Conservation (phyloP, 2,329 filamentous ascomycete genomes). For the Pezicula carpinea region DNA sequence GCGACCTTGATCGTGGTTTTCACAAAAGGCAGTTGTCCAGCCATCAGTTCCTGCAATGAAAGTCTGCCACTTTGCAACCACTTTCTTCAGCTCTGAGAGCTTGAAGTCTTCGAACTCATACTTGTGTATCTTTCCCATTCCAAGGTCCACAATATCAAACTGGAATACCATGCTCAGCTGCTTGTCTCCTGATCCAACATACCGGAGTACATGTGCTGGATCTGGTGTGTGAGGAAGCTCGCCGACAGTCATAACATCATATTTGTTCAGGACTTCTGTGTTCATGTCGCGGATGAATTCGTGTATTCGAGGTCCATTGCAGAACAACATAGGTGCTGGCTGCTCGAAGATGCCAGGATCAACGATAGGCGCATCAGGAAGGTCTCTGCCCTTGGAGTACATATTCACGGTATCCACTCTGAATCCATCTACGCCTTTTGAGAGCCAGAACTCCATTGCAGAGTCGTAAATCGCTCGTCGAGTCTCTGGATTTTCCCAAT, state of each 20-base stretch:
- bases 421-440: constrained; percentile 68
- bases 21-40: constrained; percentile 57
- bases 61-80: constrained; percentile 44
- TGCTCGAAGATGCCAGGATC: constrained; percentile 41
- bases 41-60: constrained; percentile 48
- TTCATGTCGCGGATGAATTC: constrained; percentile 66
- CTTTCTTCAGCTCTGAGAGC: constrained; percentile 43
- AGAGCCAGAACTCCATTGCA: constrained; percentile 75
- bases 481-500: constrained; percentile 71
- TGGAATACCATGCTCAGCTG: constrained; percentile 69
- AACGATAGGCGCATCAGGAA: constrained; percentile 53
- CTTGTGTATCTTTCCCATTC: constrained; percentile 49
- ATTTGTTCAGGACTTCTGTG: constrained; percentile 48
- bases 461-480: constrained; percentile 66
- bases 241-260: constrained; percentile 66
- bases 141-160: constrained; percentile 60
- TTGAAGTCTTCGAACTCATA: constrained; percentile 41
- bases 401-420: constrained; percentile 73
- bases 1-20: constrained; percentile 60
- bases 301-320: constrained; percentile 65
- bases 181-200: constrained; percentile 52
- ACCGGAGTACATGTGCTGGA: constrained; percentile 50
- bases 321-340: constrained; percentile 51
- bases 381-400: constrained; percentile 58
- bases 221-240: constrained; percentile 63